A percentile compares a stretch with the other conserved stretches of the same genome.
Conservation (phyloP, 1,139 yeast species). For the Blastobotrys serpentis region DNA sequence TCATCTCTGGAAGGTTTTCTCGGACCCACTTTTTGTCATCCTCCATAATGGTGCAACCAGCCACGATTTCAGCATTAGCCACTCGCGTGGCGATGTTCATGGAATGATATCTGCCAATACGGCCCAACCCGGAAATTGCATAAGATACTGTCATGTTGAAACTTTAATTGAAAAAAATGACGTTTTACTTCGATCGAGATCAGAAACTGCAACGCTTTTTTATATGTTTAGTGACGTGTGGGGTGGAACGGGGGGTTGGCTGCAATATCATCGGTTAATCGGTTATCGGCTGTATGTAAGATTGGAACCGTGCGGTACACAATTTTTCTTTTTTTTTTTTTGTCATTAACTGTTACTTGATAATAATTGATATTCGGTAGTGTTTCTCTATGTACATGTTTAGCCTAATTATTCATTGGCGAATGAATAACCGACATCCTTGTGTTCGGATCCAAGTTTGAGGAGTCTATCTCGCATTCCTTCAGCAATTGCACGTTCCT, state of each 20-base stretch:
- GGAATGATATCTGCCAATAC: slow-evolving; percentile 29
- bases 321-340: no score
- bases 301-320: not conserved
- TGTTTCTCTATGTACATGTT: no score
- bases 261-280: no score
- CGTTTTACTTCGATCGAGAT: no score
- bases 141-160: slow-evolving; percentile 17
- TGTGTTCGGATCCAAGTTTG: slow-evolving; percentile 17
- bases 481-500: slow-evolving; percentile 14
- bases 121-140: slow-evolving; percentile 28
- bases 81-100: slow-evolving; percentile 23
- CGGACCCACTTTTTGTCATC: slow-evolving; percentile 27
- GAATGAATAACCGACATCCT: slow-evolving; percentile 16
- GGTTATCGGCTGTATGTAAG: no score
- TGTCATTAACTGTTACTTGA: no score
- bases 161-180: no score
- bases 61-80: slow-evolving; percentile 25
- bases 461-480: slow-evolving; percentile 19
- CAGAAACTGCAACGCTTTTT: no score
- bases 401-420: slow-evolving; percentile 1
- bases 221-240: not conserved
- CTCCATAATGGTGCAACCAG: slow-evolving; percentile 26
- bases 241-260: no score
- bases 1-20: slow-evolving; percentile 23
- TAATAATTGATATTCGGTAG: no score